Base-by-base conservation (phyloP, 2,329 filamentous ascomycete genomes). In the Epichloe glyceriae region DNA sequence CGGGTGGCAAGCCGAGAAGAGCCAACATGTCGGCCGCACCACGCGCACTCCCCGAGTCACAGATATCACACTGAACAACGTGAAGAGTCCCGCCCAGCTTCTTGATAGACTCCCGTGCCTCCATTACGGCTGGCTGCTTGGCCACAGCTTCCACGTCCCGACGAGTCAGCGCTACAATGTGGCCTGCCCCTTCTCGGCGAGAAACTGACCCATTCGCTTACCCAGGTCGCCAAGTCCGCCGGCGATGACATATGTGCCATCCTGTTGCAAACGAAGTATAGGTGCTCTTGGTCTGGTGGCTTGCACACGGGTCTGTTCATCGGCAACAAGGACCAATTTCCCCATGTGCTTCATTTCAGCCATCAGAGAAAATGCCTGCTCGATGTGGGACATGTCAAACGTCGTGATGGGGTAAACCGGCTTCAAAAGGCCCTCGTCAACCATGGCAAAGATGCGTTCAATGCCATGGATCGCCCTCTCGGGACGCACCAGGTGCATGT, bases 131-230 rank as follows among this genome's bases (percentile, higher is more conserved):
- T 4, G 26, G 8, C 26, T 30, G 26, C 19, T 69, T 67, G 2
- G 71, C 73, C 0, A 70, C 72, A 2, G 59, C 52, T 2, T 56
- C 47, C 2, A 57, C 60, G 17, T 64, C 63, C 39, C 65, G 71
- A 30, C 73, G 68, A 2, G 74, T 77, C n/a, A 77, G 63, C 3
- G 77, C 65, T 0, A 74, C 68, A 20, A 78, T 60, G 53, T 72
- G 67, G 11, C 66, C 64, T 8, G 74, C 75, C 3, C 74, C 75
- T 15, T 69, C 68, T 40, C 62, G 62, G 7, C 71, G 65, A 73
- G 78, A 73, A 68, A 73, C 72, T 7, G 65, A 66, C 10, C 71
- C 62, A 60, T 77, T 70, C 53, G 70, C 73, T 40, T 70, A 65
- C 8, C 74, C n/a, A 39, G n/a, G n/a, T 39, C 37, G 14, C 37